phyloP scores from a whole-genome alignment of 306 rosid genomes.

The Lablab purpureus region DNA sequence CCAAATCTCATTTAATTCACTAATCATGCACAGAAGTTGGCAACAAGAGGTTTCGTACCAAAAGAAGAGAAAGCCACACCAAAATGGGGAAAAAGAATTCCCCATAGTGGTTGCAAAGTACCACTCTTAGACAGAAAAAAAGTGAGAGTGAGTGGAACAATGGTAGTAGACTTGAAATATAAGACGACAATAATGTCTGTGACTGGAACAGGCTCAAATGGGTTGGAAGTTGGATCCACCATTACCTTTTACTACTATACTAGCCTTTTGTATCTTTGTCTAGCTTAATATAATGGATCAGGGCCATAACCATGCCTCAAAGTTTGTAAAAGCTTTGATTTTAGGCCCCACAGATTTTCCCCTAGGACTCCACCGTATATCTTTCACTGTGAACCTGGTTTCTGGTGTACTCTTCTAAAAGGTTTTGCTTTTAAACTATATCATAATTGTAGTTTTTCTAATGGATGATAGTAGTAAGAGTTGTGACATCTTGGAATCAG shows the following conservation, averaged over 20 bases:
- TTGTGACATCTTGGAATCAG: conserved; percentile 44
- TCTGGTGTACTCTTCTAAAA: conserved; percentile 27
- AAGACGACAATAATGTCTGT: conserved; percentile 61
- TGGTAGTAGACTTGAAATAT: conserved; percentile 46
- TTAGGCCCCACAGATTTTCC: conserved; percentile 60
- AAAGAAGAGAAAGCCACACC: conserved; percentile 67
- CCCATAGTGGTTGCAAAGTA: conserved; percentile 40
- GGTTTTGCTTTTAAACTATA: conserved; percentile 8
- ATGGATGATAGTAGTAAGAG: conserved; percentile 28
- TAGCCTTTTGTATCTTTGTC: conserved; percentile 49
- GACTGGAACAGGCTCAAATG: conserved; percentile 58
- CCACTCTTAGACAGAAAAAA: conserved; percentile 17
- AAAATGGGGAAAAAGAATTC: conserved; percentile 29
- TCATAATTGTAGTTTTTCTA: neutral
- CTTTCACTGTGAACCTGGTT: conserved; percentile 28
- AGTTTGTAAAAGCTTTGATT: conserved; percentile 57
- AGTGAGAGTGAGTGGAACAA: neutral
- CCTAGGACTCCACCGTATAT: conserved; percentile 52
- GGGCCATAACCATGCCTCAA: conserved; percentile 47
- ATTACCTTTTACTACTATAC: conserved; percentile 3
- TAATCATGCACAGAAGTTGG: conserved; percentile 57
- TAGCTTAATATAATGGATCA: conserved; percentile 42
- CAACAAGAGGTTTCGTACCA: conserved; percentile 50
- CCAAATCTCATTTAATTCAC: conserved; percentile 49
- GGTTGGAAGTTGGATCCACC: conserved; percentile 71